Evolutionary conservation across 306 rosid genomes (phyloP).

Genomic region (Gynostemma pentaphyllum): DNA sequence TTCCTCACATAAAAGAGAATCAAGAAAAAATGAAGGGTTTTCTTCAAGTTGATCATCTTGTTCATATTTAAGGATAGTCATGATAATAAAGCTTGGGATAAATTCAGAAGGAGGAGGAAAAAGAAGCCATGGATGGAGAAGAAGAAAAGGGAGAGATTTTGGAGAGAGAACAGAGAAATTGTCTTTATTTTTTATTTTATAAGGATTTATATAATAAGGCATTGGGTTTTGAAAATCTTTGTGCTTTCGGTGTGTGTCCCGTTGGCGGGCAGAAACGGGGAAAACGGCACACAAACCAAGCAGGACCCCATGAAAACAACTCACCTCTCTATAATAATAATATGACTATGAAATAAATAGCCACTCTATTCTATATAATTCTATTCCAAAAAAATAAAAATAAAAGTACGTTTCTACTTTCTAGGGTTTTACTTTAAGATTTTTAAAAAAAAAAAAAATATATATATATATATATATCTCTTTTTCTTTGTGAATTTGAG

Average conservation of each 20-base stretch:
- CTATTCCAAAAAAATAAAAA: too few relatives aligned
- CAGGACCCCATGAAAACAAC: conserved; percentile 70
- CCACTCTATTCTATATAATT: conserved; percentile 22
- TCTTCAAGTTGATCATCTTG: conserved; percentile 18
- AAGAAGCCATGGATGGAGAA: neutral
- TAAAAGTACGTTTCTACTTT: too few relatives aligned
- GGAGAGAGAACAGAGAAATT: conserved; percentile 8
- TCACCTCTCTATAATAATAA: too few relatives aligned
- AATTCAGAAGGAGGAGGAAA: neutral
- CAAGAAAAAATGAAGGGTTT: conserved; percentile 33
- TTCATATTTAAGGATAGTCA: conserved; percentile 38
- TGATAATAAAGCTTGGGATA: conserved; percentile 8
- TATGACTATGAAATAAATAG: too few relatives aligned
- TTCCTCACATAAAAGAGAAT: conserved; percentile 71
- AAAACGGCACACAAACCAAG: conserved; percentile 77
- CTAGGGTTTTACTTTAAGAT: conserved; percentile 5
- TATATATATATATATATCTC: too few relatives aligned
- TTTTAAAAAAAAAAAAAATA: too few relatives aligned
- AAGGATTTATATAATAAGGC: too few relatives aligned
- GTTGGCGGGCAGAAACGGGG: conserved; percentile 68
- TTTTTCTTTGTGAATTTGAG: neutral
- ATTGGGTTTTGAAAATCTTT: conserved; percentile 15
- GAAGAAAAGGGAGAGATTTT: neutral
- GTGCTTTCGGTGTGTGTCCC: conserved; percentile 85
- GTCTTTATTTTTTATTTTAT: neutral